A percentile compares a stretch with the other conserved stretches of the same genome.
These are phyloP conservation scores for Epichloe sibirici DNA, from an alignment of 2,329 filamentous ascomycete genomes.

Conservation along the genomic window DNA sequence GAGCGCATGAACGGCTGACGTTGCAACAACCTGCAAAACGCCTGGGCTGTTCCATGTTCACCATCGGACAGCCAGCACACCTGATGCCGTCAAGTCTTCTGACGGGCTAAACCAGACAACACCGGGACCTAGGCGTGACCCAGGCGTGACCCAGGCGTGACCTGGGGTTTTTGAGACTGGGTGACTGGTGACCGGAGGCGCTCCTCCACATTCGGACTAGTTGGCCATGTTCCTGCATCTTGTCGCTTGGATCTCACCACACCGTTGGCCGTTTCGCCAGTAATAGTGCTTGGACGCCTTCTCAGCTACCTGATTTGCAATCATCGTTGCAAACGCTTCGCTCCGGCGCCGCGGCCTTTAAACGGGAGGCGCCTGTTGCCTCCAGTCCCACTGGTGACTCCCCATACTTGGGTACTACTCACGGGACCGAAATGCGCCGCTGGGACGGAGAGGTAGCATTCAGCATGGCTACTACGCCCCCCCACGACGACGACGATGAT, in stretches of 20 bases:
- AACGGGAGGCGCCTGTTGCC: not conserved
- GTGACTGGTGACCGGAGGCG: not conserved
- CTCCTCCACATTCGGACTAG: not conserved
- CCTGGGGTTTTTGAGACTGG: too few relatives aligned
- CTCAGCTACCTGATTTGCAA: slow-evolving; percentile 1
- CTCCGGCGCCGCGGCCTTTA: not conserved
- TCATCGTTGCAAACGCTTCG: not conserved
- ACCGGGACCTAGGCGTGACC: not conserved
- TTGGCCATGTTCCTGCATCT: not conserved
- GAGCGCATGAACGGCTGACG: not conserved
- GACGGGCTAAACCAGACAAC: not conserved
- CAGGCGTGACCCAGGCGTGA: not conserved
- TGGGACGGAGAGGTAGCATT: not conserved
- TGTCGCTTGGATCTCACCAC: not conserved
- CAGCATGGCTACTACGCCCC: not conserved
- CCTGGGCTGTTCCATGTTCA: not conserved
- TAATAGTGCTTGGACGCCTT: not conserved
- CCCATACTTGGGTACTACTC: not conserved
- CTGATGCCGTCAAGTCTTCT: not conserved
- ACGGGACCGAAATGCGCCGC: not conserved
- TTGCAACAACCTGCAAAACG: not conserved
- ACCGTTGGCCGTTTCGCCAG: not conserved
- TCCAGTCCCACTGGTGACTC: not conserved
- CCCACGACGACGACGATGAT: not conserved
- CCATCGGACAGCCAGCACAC: not conserved